Conservation (phyloP, 78 protist species). For the Chrysochromulina tobinii region DNA sequence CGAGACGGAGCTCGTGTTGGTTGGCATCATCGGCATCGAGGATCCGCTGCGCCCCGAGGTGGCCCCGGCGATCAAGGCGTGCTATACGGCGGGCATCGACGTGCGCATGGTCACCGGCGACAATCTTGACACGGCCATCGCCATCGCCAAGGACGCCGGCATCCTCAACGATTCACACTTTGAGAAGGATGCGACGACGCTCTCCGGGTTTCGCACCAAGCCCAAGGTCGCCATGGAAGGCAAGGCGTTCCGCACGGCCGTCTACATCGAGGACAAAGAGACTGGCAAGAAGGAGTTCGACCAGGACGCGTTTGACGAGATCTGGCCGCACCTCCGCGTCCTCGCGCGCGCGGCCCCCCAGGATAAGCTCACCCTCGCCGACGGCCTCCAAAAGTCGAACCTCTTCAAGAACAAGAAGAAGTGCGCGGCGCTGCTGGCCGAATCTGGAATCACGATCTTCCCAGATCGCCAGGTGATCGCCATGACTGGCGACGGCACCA, state of each 20-base stretch:
- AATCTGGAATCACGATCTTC: not conserved
- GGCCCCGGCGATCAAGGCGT: constrained; percentile 77
- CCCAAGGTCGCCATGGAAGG: constrained; percentile 2
- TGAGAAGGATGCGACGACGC: not conserved
- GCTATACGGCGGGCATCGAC: constrained; percentile 78
- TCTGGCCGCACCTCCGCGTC: constrained; percentile 1
- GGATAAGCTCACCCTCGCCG: constrained; percentile 43
- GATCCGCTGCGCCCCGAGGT: constrained; percentile 97
- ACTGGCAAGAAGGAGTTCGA: not conserved
- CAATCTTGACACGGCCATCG: constrained; percentile 92
- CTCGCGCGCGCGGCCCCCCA: constrained; percentile 48
- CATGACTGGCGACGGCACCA: constrained; percentile 94
- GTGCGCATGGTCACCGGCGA: constrained; percentile 99
- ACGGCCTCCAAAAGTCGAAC: not conserved
- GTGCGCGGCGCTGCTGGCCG: not conserved
- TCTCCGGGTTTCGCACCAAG: too few relatives aligned
- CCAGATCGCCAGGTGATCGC: constrained; percentile 45
- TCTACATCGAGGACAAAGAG: not conserved
- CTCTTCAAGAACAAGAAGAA: not conserved
- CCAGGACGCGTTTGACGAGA: not conserved
- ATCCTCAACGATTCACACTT: not conserved
- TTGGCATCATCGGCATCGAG: constrained; percentile 88
- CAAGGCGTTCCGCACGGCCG: not conserved
- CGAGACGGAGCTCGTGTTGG: constrained; percentile 59
- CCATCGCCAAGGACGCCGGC: constrained; percentile 88